Base-by-base conservation (phyloP, 2,329 filamentous ascomycete genomes). In the Nannizziopsis arthrosporioides region DNA sequence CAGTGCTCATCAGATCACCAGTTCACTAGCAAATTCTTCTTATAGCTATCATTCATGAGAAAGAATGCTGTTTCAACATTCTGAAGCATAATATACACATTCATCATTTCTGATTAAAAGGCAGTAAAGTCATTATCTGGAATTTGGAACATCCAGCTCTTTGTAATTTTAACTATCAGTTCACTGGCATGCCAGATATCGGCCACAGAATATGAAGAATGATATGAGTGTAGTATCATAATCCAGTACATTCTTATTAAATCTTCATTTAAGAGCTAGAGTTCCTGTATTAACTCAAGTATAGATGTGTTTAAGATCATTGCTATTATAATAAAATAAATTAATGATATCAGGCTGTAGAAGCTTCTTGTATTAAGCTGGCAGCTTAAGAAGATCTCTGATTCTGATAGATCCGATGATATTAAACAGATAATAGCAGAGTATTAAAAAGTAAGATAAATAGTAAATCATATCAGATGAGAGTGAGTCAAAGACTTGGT, bases 361-460 rank as follows among this genome's bases (percentile, higher is more conserved):
- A 0, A 65, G 46, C 0, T 50, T 36, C 4, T 39, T 34, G 3
- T 32, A 56, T 14, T 0, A 45, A 19, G 0, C 37, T 15, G 2
- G 54, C 50, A 15, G 63, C 56, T 1, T 44, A 6, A 59, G 30
- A 1, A 68, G 36, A 0, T 47, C 43, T 0, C 49, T 51, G 0
- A 62, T 55, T 1, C 58, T 53, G 11, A 67, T 59, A 0, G 57
- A 56, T 8, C 53, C 54, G 5, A 63, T 41, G 7, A 69, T 64
- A 2, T 63, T 68, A 63, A 0, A 68, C 37, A 0, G 64, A 60
- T 0, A 59, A 42, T 0, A 68, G 45, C 1, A 58, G 57, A 0
- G 56, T 54, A 0, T 37, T 42, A 4, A 54, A 63, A 0, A 60
- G 58, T 0, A 65, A 68, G 3, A 68, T 65, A 9, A 68, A 66